phyloP scores from a whole-genome alignment of 345 rosid genomes.

The Populus alba region DNA sequence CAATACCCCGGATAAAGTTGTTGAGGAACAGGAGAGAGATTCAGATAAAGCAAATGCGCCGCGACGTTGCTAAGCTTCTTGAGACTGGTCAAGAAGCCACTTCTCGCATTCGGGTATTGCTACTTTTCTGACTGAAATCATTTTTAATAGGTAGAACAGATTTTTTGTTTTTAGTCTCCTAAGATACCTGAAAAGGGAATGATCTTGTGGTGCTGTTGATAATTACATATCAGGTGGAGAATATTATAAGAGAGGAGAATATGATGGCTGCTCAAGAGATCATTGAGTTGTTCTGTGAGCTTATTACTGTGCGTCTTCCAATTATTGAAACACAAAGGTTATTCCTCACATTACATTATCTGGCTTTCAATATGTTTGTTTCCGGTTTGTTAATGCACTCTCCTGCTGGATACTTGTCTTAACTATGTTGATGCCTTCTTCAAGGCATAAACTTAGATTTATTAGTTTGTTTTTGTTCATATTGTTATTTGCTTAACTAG shows the following conservation, averaged over 20 bases:
- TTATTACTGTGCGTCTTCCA: slow-evolving; percentile 86
- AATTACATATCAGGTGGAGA: slow-evolving; percentile 66
- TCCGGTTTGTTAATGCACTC: background rate
- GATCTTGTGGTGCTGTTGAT: background rate
- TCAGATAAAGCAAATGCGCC: slow-evolving; percentile 88
- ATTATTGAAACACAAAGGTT: slow-evolving; percentile 91
- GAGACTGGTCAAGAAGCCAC: slow-evolving; percentile 99
- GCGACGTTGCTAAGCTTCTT: slow-evolving; percentile 92
- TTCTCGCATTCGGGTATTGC: slow-evolving; percentile 83
- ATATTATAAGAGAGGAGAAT: slow-evolving; percentile 91
- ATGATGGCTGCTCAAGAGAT: slow-evolving; percentile 99
- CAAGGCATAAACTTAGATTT: background rate
- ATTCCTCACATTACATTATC: background rate
- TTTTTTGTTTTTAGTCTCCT: background rate
- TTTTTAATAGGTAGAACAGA: background rate
- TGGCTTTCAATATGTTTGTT: slow-evolving; percentile 7
- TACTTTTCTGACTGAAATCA: background rate
- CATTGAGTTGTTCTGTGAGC: slow-evolving; percentile 82
- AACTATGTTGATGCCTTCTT: background rate
- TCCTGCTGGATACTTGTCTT: background rate
- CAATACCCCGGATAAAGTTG: slow-evolving; percentile 79
- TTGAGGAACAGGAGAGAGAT: slow-evolving; percentile 87
- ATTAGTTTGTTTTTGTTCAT: background rate
- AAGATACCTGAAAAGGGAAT: background rate
- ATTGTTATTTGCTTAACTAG: background rate